Percentiles rank a stretch among this genome's conserved stretches.
phyloP scores from a whole-genome alignment of 2,329 filamentous ascomycete genomes.

The Cytospora chrysosperma region DNA sequence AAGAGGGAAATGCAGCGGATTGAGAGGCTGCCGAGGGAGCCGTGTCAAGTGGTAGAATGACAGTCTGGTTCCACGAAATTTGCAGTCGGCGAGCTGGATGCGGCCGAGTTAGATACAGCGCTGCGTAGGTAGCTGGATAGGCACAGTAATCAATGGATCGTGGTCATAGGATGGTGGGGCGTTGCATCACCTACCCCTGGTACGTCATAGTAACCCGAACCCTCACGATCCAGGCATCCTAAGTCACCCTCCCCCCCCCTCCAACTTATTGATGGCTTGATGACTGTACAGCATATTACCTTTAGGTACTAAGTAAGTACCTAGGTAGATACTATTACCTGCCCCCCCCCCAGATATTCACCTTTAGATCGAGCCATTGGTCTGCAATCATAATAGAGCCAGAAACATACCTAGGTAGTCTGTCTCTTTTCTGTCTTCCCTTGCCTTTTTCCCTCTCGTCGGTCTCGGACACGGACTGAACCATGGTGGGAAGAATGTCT shows the following conservation, averaged over 20 bases:
- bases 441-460: too few species aligned
- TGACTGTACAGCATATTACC: too few species aligned
- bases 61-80: slow-evolving; percentile 5
- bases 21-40: background rate
- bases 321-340: too few species aligned
- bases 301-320: background rate
- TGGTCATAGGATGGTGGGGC: slow-evolving; percentile 4
- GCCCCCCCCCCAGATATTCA: too few species aligned
- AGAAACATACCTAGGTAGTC: too few species aligned
- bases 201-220: slow-evolving; percentile 15
- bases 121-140: too few species aligned
- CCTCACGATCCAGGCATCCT: background rate
- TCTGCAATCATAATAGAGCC: too few species aligned
- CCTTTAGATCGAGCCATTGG: too few species aligned
- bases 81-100: slow-evolving; percentile 12
- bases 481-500: too few species aligned
- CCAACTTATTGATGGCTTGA: background rate
- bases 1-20: background rate
- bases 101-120: slow-evolving; percentile 2
- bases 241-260: background rate
- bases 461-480: too few species aligned
- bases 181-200: background rate
- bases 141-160: background rate
- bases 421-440: too few species aligned
- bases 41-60: too few species aligned